Evolutionary conservation across 345 rosid genomes (phyloP).

Genomic region (Angophora floribunda): DNA sequence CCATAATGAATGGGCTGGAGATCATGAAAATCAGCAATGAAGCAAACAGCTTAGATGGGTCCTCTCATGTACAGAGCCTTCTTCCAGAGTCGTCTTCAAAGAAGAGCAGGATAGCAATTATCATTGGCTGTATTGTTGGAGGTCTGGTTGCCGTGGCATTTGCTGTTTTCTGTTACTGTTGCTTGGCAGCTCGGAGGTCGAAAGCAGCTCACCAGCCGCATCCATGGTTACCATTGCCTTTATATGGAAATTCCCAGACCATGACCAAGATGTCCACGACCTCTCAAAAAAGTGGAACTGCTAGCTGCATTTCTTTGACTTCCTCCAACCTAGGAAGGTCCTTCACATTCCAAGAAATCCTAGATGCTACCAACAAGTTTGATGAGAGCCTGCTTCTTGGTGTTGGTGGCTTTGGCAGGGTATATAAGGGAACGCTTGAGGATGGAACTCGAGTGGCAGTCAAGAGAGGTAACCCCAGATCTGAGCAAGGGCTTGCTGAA

Average conservation of each 20-base stretch:
- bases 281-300: slow-evolving; percentile 86
- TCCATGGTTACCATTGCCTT: slow-evolving; percentile 82
- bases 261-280: slow-evolving; percentile 71
- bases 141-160: slow-evolving; percentile 27
- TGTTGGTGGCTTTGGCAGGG: slow-evolving; percentile 97
- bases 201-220: slow-evolving; percentile 61
- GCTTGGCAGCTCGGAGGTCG: slow-evolving; percentile 34
- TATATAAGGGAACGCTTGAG: slow-evolving; percentile 85
- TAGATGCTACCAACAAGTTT: slow-evolving; percentile 86
- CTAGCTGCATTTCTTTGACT: slow-evolving; percentile 75
- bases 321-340: slow-evolving; percentile 75
- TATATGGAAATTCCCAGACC: slow-evolving; percentile 85
- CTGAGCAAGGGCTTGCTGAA: slow-evolving; percentile 98
- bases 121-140: slow-evolving; percentile 47
- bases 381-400: slow-evolving; percentile 88
- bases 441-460: slow-evolving; percentile 89
- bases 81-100: slow-evolving; percentile 41
- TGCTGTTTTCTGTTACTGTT: slow-evolving; percentile 54
- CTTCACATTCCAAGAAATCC: slow-evolving; percentile 86
- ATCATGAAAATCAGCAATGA: slow-evolving; percentile 77
- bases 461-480: slow-evolving; percentile 98
- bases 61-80: slow-evolving; percentile 44
- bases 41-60: slow-evolving; percentile 66
- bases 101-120: slow-evolving; percentile 16
- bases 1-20: slow-evolving; percentile 87